phyloP scores from a whole-genome alignment of 2,329 filamentous ascomycete genomes.

The Laburnicola sp. region DNA sequence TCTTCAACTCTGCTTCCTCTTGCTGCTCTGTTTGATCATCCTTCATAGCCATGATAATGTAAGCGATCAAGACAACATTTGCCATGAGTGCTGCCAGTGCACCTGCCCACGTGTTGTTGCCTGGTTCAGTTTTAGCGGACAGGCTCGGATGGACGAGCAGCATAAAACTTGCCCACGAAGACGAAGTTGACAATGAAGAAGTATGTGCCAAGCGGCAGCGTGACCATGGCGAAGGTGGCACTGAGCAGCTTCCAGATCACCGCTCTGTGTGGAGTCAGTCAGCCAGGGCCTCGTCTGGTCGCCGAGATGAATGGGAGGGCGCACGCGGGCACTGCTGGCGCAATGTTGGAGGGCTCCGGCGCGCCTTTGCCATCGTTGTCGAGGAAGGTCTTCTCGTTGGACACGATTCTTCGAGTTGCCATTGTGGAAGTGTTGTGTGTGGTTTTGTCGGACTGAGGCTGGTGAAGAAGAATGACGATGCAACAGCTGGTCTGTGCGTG shows the following conservation, averaged over 20 bases:
- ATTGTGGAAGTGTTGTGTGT: constrained; percentile 49
- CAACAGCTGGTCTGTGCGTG: not conserved
- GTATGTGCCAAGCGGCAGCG: constrained; percentile 84
- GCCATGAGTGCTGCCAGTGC: constrained; percentile 84
- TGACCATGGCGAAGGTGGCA: constrained; percentile 91
- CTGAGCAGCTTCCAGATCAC: constrained; percentile 88
- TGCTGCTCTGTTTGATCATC: constrained; percentile 68
- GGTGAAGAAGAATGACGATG: not conserved
- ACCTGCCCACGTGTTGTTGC: constrained; percentile 86
- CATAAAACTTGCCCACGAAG: constrained; percentile 67
- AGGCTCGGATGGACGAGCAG: not conserved
- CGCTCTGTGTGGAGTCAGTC: constrained; percentile 54
- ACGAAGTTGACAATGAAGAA: constrained; percentile 76
- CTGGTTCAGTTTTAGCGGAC: constrained; percentile 50
- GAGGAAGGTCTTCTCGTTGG: constrained; percentile 67
- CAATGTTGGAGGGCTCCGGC: constrained; percentile 66
- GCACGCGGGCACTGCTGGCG: constrained; percentile 82
- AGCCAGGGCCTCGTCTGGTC: not conserved
- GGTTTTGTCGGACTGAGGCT: not conserved
- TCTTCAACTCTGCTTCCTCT: constrained; percentile 50
- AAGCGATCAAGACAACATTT: constrained; percentile 87
- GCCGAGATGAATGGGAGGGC: constrained; percentile 36
- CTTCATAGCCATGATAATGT: constrained; percentile 86
- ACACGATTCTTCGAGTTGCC: constrained; percentile 69
- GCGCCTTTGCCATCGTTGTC: constrained; percentile 42